Evolutionary conservation across 2,329 filamentous ascomycete genomes (phyloP), one percentile per base, ranked within the genome.

Genomic region (Monilinia aucupariae): DNA sequence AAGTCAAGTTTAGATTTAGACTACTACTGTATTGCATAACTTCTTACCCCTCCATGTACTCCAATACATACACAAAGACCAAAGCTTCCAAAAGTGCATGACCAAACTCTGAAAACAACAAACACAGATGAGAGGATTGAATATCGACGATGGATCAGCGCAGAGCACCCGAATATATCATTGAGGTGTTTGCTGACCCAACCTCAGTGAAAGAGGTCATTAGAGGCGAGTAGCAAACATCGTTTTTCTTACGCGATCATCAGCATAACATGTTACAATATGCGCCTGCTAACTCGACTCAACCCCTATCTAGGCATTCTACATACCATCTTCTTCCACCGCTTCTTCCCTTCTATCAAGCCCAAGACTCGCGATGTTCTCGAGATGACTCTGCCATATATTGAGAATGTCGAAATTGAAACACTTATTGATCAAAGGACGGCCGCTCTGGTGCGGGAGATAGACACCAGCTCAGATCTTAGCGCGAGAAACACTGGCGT

Each of bases 271-370:
- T 52, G 27, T 13, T 17, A 60, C 43, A 37, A 37, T 37, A 34
- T 58, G 54, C 54, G 54, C 54, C 41, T 37, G 48, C 45, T 55
- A 43, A 49, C 48, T 27, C 25, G 37, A 52, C 48, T 34, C 20
- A n/a, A 25, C 41, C 41, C 54, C 13, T 55, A 51, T 25, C 45
- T 71, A 96, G 93, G 90, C 67, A 90, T 97, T 75, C 84, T 97
- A 56, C 92, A 97, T 76, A 96, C 92, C 58, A 97, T 97, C 76
- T 99, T 97, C 85, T 97, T 97, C 83, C 92, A 97, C 79, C 89
- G 94, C 73, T 96, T 93, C 84, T 97, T 97, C 81, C 91, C 91
- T 63, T 87, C 91, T 64, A 84, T 97, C 70, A 81, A 85, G 49
- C 93, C 94, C 7, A 84, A 85, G 67, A 92, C 91, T 67, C 88